These are phyloP conservation scores for Garcia nutans DNA, from an alignment of 345 rosid species.

Conservation along the genomic window DNA sequence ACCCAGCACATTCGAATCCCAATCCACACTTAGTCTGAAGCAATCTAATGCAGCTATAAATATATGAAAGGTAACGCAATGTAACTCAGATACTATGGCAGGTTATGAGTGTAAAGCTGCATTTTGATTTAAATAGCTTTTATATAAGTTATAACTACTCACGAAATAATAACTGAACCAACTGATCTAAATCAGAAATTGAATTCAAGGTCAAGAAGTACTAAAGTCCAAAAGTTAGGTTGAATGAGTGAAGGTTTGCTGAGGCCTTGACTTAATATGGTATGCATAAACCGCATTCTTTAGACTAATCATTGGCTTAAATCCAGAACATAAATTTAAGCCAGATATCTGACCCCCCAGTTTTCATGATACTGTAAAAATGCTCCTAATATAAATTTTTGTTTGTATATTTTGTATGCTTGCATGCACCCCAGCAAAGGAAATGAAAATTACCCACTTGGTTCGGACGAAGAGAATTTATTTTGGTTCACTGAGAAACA, in stretches of 20 bases:
- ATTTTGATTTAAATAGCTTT: neutral
- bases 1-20: neutral
- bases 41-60: neutral
- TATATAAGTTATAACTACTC: neutral
- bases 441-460: slow-evolving; percentile 21
- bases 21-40: neutral
- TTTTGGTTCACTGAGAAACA: slow-evolving; percentile 8
- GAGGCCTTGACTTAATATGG: neutral
- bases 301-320: neutral
- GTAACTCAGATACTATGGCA: neutral
- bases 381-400: neutral
- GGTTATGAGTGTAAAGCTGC: neutral
- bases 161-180: neutral
- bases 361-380: neutral
- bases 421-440: neutral
- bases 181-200: neutral
- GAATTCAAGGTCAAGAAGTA: neutral
- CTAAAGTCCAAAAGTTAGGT: neutral
- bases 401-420: neutral
- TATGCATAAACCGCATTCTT: neutral
- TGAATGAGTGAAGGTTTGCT: neutral
- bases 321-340: neutral
- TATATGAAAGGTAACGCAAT: neutral
- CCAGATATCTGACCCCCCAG: neutral
- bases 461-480: slow-evolving; percentile 14